Percentiles rank a stretch among this genome's conserved stretches.
phyloP scores from a whole-genome alignment of 1,284 basidiomycete species.

The Papiliotrema fonsecae region DNA sequence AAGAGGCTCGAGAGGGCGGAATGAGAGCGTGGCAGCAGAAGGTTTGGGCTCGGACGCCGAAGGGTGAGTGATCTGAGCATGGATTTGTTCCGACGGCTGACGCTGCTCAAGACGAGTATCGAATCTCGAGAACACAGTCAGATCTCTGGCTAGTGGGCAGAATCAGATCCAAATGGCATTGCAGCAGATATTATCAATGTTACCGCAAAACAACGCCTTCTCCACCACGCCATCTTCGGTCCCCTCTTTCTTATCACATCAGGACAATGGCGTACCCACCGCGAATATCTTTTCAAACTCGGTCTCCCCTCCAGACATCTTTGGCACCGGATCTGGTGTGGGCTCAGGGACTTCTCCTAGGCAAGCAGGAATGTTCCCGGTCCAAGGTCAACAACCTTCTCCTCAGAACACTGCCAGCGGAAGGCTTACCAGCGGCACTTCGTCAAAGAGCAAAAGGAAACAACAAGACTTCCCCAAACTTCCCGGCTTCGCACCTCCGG shows the following conservation, averaged over 20 bases:
- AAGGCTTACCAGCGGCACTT: neutral
- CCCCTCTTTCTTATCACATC: conserved; percentile 14
- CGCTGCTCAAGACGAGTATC: conserved; percentile 24
- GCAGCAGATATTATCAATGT: conserved; percentile 37
- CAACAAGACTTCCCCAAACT: conserved; percentile 63
- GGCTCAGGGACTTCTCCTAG: neutral
- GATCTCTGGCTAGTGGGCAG: conserved; percentile 38
- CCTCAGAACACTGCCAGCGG: conserved; percentile 30
- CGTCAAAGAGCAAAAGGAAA: neutral
- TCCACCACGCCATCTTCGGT: conserved; percentile 16
- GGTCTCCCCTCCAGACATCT: conserved; percentile 24
- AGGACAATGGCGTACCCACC: conserved; percentile 21
- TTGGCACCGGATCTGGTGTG: neutral
- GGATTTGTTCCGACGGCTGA: neutral
- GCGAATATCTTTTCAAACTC: conserved; percentile 30
- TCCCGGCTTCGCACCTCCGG: conserved; percentile 83
- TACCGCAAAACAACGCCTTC: conserved; percentile 22
- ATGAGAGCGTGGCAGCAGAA: conserved; percentile 49
- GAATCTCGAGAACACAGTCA: conserved; percentile 38
- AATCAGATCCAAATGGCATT: conserved; percentile 43
- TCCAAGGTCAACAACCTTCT: neutral
- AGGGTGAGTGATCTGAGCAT: conserved; percentile 15
- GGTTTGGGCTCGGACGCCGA: conserved; percentile 54
- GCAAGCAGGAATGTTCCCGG: conserved; percentile 1
- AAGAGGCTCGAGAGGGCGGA: conserved; percentile 14